Conservation (phyloP, 192 early-diverging fungal species). For the Gigaspora rosea region DNA sequence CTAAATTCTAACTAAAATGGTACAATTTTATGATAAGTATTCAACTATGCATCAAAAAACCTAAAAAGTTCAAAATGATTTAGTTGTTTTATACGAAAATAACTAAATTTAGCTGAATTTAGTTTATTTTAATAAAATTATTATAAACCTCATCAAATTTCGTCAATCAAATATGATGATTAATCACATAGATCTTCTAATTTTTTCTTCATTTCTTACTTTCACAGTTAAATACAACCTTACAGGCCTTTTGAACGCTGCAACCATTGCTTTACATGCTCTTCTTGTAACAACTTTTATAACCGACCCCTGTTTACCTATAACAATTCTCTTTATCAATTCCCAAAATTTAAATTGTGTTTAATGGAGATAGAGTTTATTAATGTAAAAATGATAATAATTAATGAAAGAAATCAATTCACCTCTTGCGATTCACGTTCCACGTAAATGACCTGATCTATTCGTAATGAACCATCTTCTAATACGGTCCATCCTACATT, state of each 20-base stretch:
- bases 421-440: conserved; percentile 48
- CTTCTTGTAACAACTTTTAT: conserved; percentile 46
- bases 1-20: no score
- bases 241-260: conserved; percentile 45
- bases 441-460: conserved; percentile 57
- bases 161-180: no score
- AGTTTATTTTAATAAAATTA: no score
- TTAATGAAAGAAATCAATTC: conserved; percentile 19
- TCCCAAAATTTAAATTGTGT: not conserved
- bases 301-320: conserved; percentile 48
- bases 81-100: no score
- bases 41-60: no score
- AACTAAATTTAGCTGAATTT: no score
- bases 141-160: no score
- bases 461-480: conserved; percentile 45
- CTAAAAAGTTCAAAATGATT: no score
- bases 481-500: conserved; percentile 59
- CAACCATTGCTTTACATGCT: conserved; percentile 40
- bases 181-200: no score
- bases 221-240: conserved; percentile 55
- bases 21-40: no score
- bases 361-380: not conserved
- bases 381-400: not conserved
- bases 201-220: conserved; percentile 33
- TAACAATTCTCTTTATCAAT: conserved; percentile 52